Evolutionary conservation across 441 rosid genomes (phyloP).

Genomic region (Geranium incanum): DNA sequence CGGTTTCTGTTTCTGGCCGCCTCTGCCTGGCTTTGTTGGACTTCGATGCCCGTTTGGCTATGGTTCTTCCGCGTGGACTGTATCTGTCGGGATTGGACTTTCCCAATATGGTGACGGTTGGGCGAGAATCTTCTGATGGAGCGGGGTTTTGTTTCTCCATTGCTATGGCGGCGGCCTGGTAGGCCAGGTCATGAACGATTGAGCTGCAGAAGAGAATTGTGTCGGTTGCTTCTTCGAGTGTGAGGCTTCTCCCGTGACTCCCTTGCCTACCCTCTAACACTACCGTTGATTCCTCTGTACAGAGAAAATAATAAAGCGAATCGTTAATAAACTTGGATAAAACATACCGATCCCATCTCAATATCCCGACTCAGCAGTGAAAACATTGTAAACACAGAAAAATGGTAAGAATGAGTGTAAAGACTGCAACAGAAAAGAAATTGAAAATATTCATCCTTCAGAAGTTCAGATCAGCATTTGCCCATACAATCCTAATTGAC

Average conservation of each 20-base stretch:
- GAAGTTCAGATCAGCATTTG: not conserved
- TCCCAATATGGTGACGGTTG: constrained; percentile 65
- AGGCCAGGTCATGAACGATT: constrained; percentile 83
- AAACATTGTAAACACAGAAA: constrained; percentile 8
- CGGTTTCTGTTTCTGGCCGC: constrained; percentile 40
- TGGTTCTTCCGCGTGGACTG: constrained; percentile 45
- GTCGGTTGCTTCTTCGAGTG: constrained; percentile 93
- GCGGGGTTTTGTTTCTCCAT: constrained; percentile 52
- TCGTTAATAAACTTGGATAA: constrained; percentile 24
- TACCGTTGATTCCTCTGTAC: constrained; percentile 66
- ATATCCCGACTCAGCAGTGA: too few species aligned
- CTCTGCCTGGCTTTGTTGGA: constrained; percentile 47
- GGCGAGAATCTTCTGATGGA: constrained; percentile 49
- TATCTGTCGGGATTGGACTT: constrained; percentile 46
- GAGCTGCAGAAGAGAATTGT: constrained; percentile 93
- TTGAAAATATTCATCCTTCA: not conserved
- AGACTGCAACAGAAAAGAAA: too few species aligned
- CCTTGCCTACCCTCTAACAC: constrained; percentile 49
- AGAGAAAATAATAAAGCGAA: constrained; percentile 19
- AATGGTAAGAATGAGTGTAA: not conserved
- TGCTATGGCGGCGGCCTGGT: constrained; percentile 68
- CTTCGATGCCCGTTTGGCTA: constrained; percentile 44
- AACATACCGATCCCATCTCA: constrained; percentile 12
- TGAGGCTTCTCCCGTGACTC: constrained; percentile 72
- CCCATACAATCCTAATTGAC: not conserved